phyloP scores from a whole-genome alignment of 2,329 filamentous ascomycete genomes.

The Botryotinia narcissicola region DNA sequence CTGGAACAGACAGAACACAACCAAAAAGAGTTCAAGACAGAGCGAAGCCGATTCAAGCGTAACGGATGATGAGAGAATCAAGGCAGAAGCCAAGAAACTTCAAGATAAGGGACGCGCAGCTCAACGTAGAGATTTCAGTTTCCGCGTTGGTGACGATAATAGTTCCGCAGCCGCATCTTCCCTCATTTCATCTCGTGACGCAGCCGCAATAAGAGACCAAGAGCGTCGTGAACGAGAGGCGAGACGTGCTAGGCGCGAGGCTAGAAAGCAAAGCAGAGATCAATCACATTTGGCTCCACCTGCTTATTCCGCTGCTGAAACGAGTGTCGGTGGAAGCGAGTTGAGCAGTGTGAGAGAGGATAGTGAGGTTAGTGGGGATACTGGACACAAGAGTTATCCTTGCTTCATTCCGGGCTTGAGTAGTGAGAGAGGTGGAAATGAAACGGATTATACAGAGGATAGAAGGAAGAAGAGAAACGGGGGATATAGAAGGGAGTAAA shows the following conservation, averaged over 20 bases:
- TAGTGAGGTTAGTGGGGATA: conserved; percentile 31
- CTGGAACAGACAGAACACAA: conserved; percentile 24
- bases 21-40: conserved; percentile 18
- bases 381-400: conserved; percentile 39
- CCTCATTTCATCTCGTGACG: conserved; percentile 17
- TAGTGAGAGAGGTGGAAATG: conserved; percentile 25
- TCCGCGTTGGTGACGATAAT: conserved; percentile 36
- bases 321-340: conserved; percentile 14
- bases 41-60: conserved; percentile 14
- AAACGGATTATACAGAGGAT: conserved; percentile 35
- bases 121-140: conserved; percentile 38
- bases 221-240: conserved; percentile 22
- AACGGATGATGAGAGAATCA: conserved; percentile 46
- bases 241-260: conserved; percentile 24
- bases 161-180: conserved; percentile 24
- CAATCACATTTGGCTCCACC: conserved; percentile 18
- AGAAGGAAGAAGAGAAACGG: conserved; percentile 33
- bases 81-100: conserved; percentile 55
- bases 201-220: conserved; percentile 22
- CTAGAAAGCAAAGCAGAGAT: conserved; percentile 29
- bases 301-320: conserved; percentile 11
- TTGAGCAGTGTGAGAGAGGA: conserved; percentile 28
- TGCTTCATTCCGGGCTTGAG: conserved; percentile 39
- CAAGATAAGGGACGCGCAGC: conserved; percentile 51
- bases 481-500: conserved; percentile 20